These are phyloP conservation scores for Eimeria maxima DNA, from an alignment of 169 alveolate genomes.

Conservation along the genomic window DNA sequence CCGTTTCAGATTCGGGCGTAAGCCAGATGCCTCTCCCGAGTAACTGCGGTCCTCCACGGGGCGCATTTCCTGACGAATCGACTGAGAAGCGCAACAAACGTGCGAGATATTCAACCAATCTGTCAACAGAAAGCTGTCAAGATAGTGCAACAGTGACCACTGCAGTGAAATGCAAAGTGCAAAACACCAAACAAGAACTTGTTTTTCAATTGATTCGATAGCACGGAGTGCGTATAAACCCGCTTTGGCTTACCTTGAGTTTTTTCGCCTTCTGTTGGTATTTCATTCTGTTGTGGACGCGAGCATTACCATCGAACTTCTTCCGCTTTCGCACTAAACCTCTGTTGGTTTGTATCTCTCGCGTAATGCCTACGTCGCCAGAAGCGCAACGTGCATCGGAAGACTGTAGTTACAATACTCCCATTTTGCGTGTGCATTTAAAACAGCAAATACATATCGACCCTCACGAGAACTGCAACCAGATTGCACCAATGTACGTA, in stretches of 20 bases:
- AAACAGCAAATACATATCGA: background rate
- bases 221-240: background rate
- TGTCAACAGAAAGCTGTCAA: background rate
- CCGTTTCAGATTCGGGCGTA: constrained; percentile 77
- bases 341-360: constrained; percentile 91
- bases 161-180: background rate
- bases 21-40: constrained; percentile 74
- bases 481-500: background rate
- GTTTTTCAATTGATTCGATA: background rate
- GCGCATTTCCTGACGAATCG: constrained; percentile 72
- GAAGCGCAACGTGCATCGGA: background rate
- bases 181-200: too few species aligned
- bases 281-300: constrained; percentile 95
- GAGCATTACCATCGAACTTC: constrained; percentile 96
- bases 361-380: constrained; percentile 60
- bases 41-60: constrained; percentile 74
- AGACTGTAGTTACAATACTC: background rate
- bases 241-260: constrained; percentile 87
- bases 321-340: constrained; percentile 96
- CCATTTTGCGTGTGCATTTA: background rate
- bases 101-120: background rate
- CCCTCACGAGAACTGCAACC: background rate
- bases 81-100: constrained; percentile 71
- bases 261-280: constrained; percentile 92
- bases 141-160: too few species aligned